Base-by-base conservation (phyloP, 768 basidiomycete species). In the Leucosporidium creatinivorum region DNA sequence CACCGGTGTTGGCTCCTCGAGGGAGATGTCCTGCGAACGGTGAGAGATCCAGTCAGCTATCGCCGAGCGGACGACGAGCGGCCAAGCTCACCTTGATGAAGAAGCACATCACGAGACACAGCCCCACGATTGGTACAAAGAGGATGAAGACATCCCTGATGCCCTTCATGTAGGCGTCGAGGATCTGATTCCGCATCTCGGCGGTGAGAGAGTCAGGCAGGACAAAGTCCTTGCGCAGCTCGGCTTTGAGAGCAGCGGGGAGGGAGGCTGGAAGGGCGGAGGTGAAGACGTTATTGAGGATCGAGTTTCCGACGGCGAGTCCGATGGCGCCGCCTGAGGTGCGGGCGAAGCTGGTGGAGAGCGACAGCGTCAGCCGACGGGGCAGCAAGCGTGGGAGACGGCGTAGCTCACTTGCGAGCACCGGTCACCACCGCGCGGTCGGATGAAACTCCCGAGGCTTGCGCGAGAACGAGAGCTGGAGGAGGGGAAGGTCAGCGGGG, bases 241-340 rank as follows among this genome's bases (percentile, higher is more conserved):
- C 66, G 9, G 36, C 51, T 1, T 49, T 44, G 19, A 69, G 47
- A 10, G 28, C 66, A 49, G 18, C 69, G 28, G 36, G 64, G 25
- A 59, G 48, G 17, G 47, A 66, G 63, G 36, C 57, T 10, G 62
- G 62, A 8, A 62, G 66, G 36, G 21, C 58, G 23, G 31, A 65
- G 59, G 50, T 18, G 58, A 76, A 69, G 15, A 70, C 51, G 61
- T 75, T 76, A 61, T 78, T 74, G 65, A 76, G 73, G 21, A 78
- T 73, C 1, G 77, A 75, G 67, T 76, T 77, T 33, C 70, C 67
- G 47, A 76, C 74, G 57, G 69, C 77, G 50, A 77, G 69, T 4
- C 76, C 77, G 62, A 77, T 72, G 17, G 76, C 73, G n/a, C 76
- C 77, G 21, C 77, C 77, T 63, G 75, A 72, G 18, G 75, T 75